A percentile compares a stretch with the other conserved stretches of the same genome.
phyloP scores from a whole-genome alignment of 306 rosid species.

The Echinosophora koreensis region DNA sequence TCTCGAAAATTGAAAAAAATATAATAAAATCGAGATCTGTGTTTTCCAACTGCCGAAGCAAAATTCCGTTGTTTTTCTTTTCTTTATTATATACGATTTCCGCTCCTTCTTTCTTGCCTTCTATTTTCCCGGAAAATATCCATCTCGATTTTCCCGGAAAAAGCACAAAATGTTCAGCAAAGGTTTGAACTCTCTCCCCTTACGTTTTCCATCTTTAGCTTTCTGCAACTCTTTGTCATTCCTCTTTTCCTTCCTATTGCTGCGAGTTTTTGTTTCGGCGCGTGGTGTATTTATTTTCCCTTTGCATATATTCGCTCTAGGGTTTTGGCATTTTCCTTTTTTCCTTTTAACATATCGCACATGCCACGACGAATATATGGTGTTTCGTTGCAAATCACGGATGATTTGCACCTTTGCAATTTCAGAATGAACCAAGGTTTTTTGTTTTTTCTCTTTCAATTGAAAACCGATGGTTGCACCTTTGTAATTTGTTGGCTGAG shows the following conservation, averaged over 20 bases:
- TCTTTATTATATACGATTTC: neutral
- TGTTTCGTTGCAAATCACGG: neutral
- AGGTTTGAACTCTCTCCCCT: conserved; percentile 53
- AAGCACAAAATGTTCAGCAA: conserved; percentile 14
- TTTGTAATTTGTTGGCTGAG: neutral
- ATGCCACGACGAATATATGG: neutral
- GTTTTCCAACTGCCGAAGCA: conserved; percentile 63
- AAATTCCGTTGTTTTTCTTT: conserved; percentile 42
- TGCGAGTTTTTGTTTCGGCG: conserved; percentile 27
- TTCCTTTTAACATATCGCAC: neutral
- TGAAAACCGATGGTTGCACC: conserved; percentile 16
- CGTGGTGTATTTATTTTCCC: conserved; percentile 6
- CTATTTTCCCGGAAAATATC: conserved; percentile 58
- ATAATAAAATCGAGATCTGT: neutral
- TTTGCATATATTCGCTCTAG: conserved; percentile 43
- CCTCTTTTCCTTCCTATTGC: neutral
- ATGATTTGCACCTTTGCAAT: neutral
- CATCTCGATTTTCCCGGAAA: conserved; percentile 48
- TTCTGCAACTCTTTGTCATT: conserved; percentile 11
- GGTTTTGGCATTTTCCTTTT: conserved; percentile 42
- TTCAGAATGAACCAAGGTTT: conserved; percentile 1
- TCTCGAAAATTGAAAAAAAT: conserved; percentile 3
- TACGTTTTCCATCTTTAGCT: neutral
- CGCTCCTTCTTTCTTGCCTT: conserved; percentile 25
- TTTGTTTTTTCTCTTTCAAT: neutral